Base-by-base conservation (phyloP, 2,329 filamentous ascomycete genomes). In the Shiraia sp. region DNA sequence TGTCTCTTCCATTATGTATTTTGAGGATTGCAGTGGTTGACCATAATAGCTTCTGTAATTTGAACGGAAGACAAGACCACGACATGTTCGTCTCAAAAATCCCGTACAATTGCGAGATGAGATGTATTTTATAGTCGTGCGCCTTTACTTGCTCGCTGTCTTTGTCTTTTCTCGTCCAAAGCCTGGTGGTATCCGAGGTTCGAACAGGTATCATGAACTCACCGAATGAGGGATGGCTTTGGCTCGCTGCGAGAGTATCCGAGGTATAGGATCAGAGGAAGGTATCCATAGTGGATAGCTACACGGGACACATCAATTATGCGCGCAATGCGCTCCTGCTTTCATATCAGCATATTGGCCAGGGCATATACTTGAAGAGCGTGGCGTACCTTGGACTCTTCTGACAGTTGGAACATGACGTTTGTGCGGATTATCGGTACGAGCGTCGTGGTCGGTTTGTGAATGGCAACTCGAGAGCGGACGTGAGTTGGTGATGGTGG, bases 231-330 rank as follows among this genome's bases (percentile, higher is more conserved):
- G 32, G 89, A 86, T 40, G 93, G 93, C 69, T 88, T 84, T 28
- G 93, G 93, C 71, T 92, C 87, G 78, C 91, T 97, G 71, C 88
- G 87, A 40, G 92, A 95, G 78, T 96, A 97, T 61, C 92, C 93
- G 63, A 99, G 86, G 74, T 97, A 99, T 72, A 99, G 81, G 70
- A 99, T 95, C 72, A 99, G 75, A 61, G 93, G 93, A 45, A 99
- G 83, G 74, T 97, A 99, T 71, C 93, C 93, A 79, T 97, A 99
- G 78, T 99, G 93, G 67, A 99, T 87, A 46, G 88, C 90, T 63
- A 96, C 86, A 65, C 91, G 85, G 50, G 90, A 93, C 71, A 96
- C 78, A 74, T 97, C 93, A 71, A 99, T 93, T 76, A 97, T 81
- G 79, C 91, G 92, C 66, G 88, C 86, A 75, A 99, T 96, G 79